These are phyloP conservation scores for Arthrinium phaeospermum DNA, from an alignment of 2,329 filamentous ascomycete species.

Conservation along the genomic window DNA sequence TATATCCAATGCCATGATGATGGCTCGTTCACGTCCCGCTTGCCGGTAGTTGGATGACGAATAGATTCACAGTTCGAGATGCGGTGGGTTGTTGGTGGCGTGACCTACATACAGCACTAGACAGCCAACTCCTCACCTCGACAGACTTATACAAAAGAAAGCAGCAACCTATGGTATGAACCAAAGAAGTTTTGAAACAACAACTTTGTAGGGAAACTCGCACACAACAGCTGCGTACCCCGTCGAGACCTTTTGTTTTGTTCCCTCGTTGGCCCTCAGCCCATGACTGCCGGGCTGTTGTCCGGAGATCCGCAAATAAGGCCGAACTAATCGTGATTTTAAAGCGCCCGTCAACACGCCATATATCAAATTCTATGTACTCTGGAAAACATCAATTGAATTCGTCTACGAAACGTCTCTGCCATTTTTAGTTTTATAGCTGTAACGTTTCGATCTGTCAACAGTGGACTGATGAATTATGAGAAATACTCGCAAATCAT, in stretches of 20 bases:
- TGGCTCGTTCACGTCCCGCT: not conserved
- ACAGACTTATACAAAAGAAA: not conserved
- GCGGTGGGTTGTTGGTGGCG: slow-evolving; percentile 5
- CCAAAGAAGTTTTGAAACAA: not conserved
- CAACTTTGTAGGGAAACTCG: not conserved
- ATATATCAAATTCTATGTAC: not conserved
- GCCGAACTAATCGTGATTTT: not conserved
- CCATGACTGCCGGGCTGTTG: not conserved
- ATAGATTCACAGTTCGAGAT: not conserved
- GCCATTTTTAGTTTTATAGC: no score
- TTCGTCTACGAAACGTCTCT: no score
- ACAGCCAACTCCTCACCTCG: not conserved
- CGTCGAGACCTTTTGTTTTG: not conserved
- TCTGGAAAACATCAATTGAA: no score
- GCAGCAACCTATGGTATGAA: not conserved
- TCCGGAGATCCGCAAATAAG: not conserved
- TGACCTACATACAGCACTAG: not conserved
- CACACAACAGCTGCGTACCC: not conserved
- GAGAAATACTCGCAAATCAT: no score
- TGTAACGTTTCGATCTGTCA: no score
- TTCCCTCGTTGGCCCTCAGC: not conserved
- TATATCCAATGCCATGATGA: not conserved
- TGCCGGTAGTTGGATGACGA: not conserved
- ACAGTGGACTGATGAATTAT: no score
- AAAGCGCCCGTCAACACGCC: not conserved